Percentiles rank a stretch among this genome's conserved stretches.
phyloP scores from a whole-genome alignment of 2,329 filamentous ascomycete genomes.

The Penicillium aurantiogriseum region DNA sequence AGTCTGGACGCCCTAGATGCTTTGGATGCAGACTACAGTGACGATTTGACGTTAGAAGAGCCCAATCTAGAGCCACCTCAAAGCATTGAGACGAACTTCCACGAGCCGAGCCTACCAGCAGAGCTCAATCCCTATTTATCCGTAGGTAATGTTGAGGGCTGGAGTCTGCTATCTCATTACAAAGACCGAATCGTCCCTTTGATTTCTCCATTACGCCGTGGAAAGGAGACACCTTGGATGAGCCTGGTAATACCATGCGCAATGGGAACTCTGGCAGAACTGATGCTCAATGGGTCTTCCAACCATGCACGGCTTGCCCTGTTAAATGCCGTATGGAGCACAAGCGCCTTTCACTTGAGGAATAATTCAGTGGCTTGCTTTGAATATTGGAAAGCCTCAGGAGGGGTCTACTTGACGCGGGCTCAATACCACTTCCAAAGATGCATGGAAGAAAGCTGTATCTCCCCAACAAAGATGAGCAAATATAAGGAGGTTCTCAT shows the following conservation, averaged over 20 bases:
- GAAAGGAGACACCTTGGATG: constrained; percentile 13
- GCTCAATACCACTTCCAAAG: constrained; percentile 10
- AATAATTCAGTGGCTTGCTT: constrained; percentile 2
- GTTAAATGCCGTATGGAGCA: constrained; percentile 14
- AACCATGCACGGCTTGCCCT: constrained; percentile 10
- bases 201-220: constrained; percentile 10
- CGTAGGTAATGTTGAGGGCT: constrained; percentile 8
- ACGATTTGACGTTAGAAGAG: not conserved
- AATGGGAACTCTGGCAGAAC: constrained; percentile 11
- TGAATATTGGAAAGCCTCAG: constrained; percentile 3
- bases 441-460: constrained; percentile 2
- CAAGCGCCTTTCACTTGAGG: constrained; percentile 16
- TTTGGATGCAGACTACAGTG: not conserved
- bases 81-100: not conserved
- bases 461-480: too few species aligned
- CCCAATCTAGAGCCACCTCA: not conserved
- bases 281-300: constrained; percentile 2
- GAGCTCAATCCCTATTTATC: not conserved
- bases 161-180: constrained; percentile 20
- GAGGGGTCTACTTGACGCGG: constrained; percentile 6
- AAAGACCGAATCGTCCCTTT: constrained; percentile 16
- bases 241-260: constrained; percentile 16
- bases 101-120: not conserved
- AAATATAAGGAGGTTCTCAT: too few species aligned
- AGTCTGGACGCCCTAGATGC: not conserved